Percentiles rank a stretch among this genome's conserved stretches.
Conservation (phyloP, 1,284 basidiomycete genomes). For the Austroboletus novae-zelandiae region DNA sequence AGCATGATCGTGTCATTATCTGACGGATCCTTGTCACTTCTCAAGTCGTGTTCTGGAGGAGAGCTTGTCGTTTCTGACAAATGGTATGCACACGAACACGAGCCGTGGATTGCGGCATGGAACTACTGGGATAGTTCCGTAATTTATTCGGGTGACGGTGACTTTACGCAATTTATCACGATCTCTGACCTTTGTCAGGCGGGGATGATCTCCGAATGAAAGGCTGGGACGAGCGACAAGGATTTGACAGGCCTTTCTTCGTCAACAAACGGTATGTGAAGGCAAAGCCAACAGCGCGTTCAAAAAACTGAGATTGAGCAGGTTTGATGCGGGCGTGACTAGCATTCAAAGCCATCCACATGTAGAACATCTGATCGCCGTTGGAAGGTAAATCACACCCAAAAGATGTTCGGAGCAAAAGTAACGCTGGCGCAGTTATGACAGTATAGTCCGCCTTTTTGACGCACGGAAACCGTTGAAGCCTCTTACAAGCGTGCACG, state of each 20-base stretch:
- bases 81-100: slow-evolving; percentile 92
- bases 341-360: slow-evolving; percentile 85
- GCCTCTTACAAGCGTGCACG: slow-evolving; percentile 61
- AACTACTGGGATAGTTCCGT: slow-evolving; percentile 78
- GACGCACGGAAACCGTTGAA: slow-evolving; percentile 70
- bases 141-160: slow-evolving; percentile 75
- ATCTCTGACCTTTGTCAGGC: slow-evolving; percentile 47
- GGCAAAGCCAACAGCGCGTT: neutral
- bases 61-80: slow-evolving; percentile 45
- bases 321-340: slow-evolving; percentile 91
- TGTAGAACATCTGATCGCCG: slow-evolving; percentile 80
- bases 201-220: slow-evolving; percentile 93
- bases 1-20: slow-evolving; percentile 81
- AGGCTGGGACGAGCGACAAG: slow-evolving; percentile 86
- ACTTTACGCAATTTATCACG: neutral
- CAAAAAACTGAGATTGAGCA: slow-evolving; percentile 9
- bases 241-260: slow-evolving; percentile 60
- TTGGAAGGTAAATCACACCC: slow-evolving; percentile 69
- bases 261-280: slow-evolving; percentile 66
- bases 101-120: slow-evolving; percentile 94
- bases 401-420: neutral
- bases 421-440: slow-evolving; percentile 61
- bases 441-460: slow-evolving; percentile 79
- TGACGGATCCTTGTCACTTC: slow-evolving; percentile 65
- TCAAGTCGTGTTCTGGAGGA: slow-evolving; percentile 45